phyloP scores from a whole-genome alignment of 495 filamentous ascomycete genomes.

The Staphylotrichum longicolle region DNA sequence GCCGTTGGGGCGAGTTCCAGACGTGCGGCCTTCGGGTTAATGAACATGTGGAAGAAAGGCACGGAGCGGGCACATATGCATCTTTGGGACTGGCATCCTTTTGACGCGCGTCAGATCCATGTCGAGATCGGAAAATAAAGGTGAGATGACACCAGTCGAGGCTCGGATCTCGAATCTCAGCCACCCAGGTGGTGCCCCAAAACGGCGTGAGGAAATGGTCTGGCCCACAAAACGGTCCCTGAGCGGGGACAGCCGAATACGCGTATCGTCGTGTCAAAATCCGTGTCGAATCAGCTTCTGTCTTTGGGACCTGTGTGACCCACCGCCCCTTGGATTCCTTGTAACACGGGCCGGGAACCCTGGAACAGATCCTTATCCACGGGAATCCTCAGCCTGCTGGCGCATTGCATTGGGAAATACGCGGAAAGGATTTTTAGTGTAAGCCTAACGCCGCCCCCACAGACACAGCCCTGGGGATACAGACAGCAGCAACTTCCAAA shows the following conservation, averaged over 20 bases:
- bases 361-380: background rate
- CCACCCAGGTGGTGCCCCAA: background rate
- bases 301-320: too few relatives aligned
- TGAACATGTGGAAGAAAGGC: too few relatives aligned
- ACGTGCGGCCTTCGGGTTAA: too few relatives aligned
- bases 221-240: background rate
- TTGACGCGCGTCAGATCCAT: background rate
- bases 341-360: background rate
- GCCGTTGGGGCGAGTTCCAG: too few relatives aligned
- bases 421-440: too few relatives aligned
- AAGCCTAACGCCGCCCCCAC: too few relatives aligned
- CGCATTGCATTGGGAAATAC: too few relatives aligned
- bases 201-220: too few relatives aligned
- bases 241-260: slow-evolving; percentile 1
- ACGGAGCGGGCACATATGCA: background rate
- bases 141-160: background rate
- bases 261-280: slow-evolving; percentile 3
- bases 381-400: background rate
- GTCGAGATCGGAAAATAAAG: background rate
- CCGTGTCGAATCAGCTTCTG: background rate
- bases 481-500: too few relatives aligned
- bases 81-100: background rate
- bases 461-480: too few relatives aligned
- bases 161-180: background rate
- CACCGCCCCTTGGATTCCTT: background rate